These are phyloP conservation scores for Sergeia podlipaevii DNA, from an alignment of 208 protist genomes.

Conservation along the genomic window DNA sequence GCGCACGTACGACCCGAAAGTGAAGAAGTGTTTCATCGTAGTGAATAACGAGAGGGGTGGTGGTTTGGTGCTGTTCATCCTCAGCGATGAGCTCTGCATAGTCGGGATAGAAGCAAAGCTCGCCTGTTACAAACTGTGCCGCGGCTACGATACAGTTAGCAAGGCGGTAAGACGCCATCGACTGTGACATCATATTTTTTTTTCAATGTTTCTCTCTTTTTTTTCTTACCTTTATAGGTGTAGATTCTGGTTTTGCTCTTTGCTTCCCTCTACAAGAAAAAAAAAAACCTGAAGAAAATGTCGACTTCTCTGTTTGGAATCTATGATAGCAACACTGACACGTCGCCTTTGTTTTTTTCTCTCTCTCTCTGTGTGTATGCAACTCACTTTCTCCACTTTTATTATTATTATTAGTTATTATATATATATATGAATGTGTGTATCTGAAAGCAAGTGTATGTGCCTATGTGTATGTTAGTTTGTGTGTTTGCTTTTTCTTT, in stretches of 20 bases:
- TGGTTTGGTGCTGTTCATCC: conserved; percentile 40
- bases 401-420: background rate
- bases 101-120: conserved; percentile 62
- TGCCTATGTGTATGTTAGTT: conserved; percentile 3
- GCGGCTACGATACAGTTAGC: conserved; percentile 53
- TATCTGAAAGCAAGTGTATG: no score
- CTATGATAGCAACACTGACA: no score
- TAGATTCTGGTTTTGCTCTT: conserved; percentile 5
- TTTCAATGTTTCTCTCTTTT: no score
- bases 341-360: conserved; percentile 1
- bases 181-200: conserved; percentile 49
- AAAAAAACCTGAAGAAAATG: background rate
- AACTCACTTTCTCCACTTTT: conserved; percentile 6
- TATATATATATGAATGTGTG: background rate
- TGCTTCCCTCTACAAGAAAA: background rate
- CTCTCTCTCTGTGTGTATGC: no score
- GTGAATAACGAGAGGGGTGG: conserved; percentile 49
- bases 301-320: no score
- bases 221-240: no score
- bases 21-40: conserved; percentile 66
- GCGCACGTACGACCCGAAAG: conserved; percentile 62
- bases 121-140: conserved; percentile 58
- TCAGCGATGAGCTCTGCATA: conserved; percentile 52
- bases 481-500: conserved; percentile 2
- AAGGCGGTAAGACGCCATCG: conserved; percentile 45